phyloP scores from a whole-genome alignment of 805 yeast genomes.

The Hanseniaspora pseudoguilliermondii region DNA sequence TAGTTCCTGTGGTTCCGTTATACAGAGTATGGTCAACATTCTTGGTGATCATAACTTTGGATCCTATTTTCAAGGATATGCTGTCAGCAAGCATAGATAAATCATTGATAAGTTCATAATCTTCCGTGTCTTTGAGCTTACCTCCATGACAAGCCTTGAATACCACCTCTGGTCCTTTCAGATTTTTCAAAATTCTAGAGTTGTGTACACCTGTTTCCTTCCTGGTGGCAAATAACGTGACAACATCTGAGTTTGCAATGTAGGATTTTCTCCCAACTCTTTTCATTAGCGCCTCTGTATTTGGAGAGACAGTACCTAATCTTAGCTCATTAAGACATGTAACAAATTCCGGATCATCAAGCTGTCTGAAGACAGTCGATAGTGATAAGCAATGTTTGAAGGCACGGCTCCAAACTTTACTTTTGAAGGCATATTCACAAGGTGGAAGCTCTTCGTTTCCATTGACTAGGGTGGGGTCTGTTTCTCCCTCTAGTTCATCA shows the following conservation, averaged over 20 bases:
- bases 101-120: constrained; percentile 21
- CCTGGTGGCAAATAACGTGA: constrained; percentile 38
- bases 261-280: constrained; percentile 40
- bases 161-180: constrained; percentile 34
- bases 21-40: constrained; percentile 61
- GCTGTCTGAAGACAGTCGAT: constrained; percentile 60
- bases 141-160: constrained; percentile 26
- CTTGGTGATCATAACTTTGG: constrained; percentile 75
- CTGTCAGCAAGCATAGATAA: constrained; percentile 47
- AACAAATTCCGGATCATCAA: constrained; percentile 56
- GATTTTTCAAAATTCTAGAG: constrained; percentile 32
- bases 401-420: constrained; percentile 46
- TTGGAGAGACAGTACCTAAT: constrained; percentile 39
- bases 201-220: constrained; percentile 61
- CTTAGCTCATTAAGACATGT: constrained; percentile 67
- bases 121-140: background rate
- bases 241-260: background rate
- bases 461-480: constrained; percentile 7
- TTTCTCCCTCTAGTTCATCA: constrained; percentile 17
- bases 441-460: constrained; percentile 17
- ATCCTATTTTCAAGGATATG: constrained; percentile 49
- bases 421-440: constrained; percentile 51
- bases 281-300: constrained; percentile 31
- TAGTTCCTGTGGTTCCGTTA: constrained; percentile 66
- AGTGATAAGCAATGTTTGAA: constrained; percentile 47